Base-by-base conservation (phyloP, 2,329 filamentous ascomycete genomes). In the Cryphonectria radicalis region DNA sequence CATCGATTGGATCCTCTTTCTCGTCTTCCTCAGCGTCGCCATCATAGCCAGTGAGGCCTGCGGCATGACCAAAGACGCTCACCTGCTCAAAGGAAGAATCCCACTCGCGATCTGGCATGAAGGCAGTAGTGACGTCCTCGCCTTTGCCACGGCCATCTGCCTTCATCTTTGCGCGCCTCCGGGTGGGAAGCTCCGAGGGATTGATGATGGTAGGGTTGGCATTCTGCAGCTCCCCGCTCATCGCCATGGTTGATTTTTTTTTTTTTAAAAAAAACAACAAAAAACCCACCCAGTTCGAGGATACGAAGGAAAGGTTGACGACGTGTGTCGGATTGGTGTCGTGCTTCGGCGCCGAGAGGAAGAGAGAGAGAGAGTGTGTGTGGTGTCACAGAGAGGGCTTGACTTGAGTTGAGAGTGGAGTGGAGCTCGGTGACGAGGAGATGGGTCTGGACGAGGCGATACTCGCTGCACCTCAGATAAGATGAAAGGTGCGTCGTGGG, bases 201-300 rank as follows among this genome's bases (percentile, higher is more conserved):
- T 91, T 97, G 77, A 98, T 85, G 79, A 99, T 95, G 74, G 93
- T 97, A 69, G 96, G 96, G 84, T 99, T 98, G 74, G 93, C 94
- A 82, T 97, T 97, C 76, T 91, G 89, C 63, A 86, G 79, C 57
- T 82, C 63, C 13, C 63, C 63, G 63, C 50, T 35, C 63, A 65
- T 81, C 25, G 76, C 63, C 69, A 76, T 73, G 81, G 80, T 69
- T 81, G 40, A 13, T 28, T 28, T 28, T 59, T 57, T 74, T n/a
- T n/a, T n/a, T n/a, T n/a, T n/a, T n/a, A n/a, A n/a, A n/a, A n/a
- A n/a, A n/a, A n/a, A n/a, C n/a, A n/a, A n/a, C n/a, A n/a, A n/a
- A 50, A n/a, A 50, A 50, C 22, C 28, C 28, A 1, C 28, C 28
- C 28, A 55, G 64, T 8, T 28, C 10, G n/a, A 32, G 14, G 55